Percentiles rank a stretch among this genome's conserved stretches.
Evolutionary conservation across 176 grass and related monocot genomes (phyloP).

Genomic region (Thalia dealbata): DNA sequence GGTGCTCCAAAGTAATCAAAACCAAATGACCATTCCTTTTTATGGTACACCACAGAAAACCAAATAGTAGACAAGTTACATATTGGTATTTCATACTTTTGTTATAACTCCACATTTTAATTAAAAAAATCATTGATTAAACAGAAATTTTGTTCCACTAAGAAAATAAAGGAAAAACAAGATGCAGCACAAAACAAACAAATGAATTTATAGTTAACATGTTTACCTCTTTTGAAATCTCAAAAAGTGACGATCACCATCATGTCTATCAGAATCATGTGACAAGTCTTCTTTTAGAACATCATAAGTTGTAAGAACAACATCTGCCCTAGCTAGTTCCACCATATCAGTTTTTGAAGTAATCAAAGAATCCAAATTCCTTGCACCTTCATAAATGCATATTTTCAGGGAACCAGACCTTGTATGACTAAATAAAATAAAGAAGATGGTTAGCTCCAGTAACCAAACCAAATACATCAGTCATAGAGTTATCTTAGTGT

Average conservation of each 20-base stretch:
- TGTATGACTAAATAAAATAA: slow-evolving; percentile 59
- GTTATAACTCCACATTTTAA: not conserved
- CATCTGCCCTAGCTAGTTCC: slow-evolving; percentile 62
- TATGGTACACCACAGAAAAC: not conserved
- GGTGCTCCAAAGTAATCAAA: not conserved
- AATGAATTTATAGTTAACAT: slow-evolving; percentile 7
- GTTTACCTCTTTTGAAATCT: slow-evolving; percentile 87
- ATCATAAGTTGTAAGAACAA: slow-evolving; percentile 97
- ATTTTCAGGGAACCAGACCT: slow-evolving; percentile 74
- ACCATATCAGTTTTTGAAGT: slow-evolving; percentile 36
- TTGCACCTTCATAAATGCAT: slow-evolving; percentile 95
- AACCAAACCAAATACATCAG: not conserved
- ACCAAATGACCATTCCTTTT: not conserved
- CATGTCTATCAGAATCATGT: slow-evolving; percentile 85
- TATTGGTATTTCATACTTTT: not conserved
- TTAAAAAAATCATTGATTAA: not conserved
- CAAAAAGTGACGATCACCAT: slow-evolving; percentile 73
- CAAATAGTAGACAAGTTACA: not conserved
- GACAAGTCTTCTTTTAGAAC: slow-evolving; percentile 95
- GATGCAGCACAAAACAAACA: not conserved
- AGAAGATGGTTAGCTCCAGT: slow-evolving; percentile 29
- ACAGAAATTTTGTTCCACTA: not conserved
- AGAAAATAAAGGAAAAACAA: not conserved
- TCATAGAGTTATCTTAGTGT: no score
- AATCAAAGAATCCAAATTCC: slow-evolving; percentile 32